Evolutionary conservation across 345 rosid genomes (phyloP).

Genomic region (Gossypium arboreum): DNA sequence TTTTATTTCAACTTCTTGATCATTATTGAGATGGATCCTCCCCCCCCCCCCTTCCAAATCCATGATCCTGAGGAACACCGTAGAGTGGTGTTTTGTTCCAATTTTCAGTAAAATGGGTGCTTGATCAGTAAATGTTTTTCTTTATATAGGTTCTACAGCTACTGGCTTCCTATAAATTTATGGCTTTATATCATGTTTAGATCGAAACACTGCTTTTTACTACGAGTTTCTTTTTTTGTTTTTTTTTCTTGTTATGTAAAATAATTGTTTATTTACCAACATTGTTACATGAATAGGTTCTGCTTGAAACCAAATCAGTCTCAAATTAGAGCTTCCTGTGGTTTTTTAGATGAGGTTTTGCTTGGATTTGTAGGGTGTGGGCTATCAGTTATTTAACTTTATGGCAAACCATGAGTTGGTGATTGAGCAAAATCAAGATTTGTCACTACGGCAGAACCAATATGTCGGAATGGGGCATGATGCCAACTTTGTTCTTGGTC

Average conservation of each 20-base stretch:
- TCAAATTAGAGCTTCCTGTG: neutral
- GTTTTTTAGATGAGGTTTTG: neutral
- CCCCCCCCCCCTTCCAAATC: neutral
- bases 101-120: neutral
- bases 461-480: conserved; percentile 21
- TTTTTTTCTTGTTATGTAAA: neutral
- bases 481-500: conserved; percentile 13
- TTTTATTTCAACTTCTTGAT: neutral
- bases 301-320: neutral
- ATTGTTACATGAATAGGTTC: neutral
- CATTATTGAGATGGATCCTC: neutral
- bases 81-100: neutral
- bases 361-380: neutral
- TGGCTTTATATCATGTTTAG: neutral
- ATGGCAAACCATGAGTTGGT: conserved; percentile 34
- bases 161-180: neutral
- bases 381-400: neutral
- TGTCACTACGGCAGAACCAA: conserved; percentile 24
- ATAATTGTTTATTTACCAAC: neutral
- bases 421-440: conserved; percentile 23
- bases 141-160: neutral
- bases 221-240: neutral
- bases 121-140: neutral
- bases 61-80: neutral
- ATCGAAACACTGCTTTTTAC: neutral